Evolutionary conservation across 768 basidiomycete genomes (phyloP).

Genomic region (Hygrophoropsis aurantiaca): DNA sequence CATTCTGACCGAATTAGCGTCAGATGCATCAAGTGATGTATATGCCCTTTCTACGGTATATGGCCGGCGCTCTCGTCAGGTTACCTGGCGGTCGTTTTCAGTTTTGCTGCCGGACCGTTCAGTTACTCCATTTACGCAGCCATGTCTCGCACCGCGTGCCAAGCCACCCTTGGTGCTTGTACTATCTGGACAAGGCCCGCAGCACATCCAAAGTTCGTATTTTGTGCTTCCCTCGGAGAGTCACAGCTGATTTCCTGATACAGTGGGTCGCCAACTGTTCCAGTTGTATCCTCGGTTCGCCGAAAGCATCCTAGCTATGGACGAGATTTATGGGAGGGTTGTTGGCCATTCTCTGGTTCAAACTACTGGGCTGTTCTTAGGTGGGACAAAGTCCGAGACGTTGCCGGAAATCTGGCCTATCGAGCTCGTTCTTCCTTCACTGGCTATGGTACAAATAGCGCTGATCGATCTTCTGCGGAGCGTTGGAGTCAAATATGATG

Average conservation of each 20-base stretch:
- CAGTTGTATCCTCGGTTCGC: constrained; percentile 35
- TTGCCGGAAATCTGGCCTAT: constrained; percentile 27
- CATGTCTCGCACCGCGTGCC: constrained; percentile 24
- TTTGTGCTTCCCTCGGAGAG: neutral
- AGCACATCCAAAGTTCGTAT: constrained; percentile 37
- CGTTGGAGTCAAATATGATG: constrained; percentile 37
- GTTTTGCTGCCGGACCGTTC: constrained; percentile 8
- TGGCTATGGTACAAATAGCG: constrained; percentile 48
- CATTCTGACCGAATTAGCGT: neutral
- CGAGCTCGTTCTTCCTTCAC: constrained; percentile 37
- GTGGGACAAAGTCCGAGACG: constrained; percentile 1
- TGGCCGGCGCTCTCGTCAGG: constrained; percentile 33
- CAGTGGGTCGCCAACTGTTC: constrained; percentile 41
- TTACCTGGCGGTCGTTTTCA: constrained; percentile 32
- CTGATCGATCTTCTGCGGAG: constrained; percentile 39
- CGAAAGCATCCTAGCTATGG: constrained; percentile 36
- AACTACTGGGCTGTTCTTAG: constrained; percentile 36
- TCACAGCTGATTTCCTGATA: neutral
- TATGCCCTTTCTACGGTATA: neutral
- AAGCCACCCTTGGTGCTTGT: constrained; percentile 35
- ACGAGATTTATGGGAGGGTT: constrained; percentile 28
- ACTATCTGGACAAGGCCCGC: constrained; percentile 41
- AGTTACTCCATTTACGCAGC: constrained; percentile 21
- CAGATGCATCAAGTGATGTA: neutral
- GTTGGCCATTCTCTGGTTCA: constrained; percentile 37